phyloP scores from a whole-genome alignment of 2,329 filamentous ascomycete species.

The Diaporthe capsici region DNA sequence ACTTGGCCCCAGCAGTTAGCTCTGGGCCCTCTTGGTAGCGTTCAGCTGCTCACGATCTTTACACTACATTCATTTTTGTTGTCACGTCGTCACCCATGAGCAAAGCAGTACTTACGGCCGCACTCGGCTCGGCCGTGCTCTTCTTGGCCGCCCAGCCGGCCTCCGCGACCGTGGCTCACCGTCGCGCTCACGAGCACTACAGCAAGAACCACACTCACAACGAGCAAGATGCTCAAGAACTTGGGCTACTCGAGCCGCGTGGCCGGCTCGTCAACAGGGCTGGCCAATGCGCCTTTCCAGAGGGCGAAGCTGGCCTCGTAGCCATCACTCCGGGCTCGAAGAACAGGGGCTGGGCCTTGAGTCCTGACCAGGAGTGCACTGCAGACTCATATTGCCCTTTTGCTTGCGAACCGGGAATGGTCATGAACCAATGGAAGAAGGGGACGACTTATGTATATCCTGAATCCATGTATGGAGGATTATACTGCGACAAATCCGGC shows the following conservation, averaged over 20 bases:
- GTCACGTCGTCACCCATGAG: conserved; percentile 61
- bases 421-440: conserved; percentile 85
- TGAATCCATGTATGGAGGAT: conserved; percentile 81
- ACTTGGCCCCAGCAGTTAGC: not conserved
- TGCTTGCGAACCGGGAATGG: conserved; percentile 81
- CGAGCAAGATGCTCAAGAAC: conserved; percentile 17
- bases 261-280: conserved; percentile 63
- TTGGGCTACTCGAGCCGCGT: conserved; percentile 42
- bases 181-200: conserved; percentile 50
- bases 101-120: conserved; percentile 63
- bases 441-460: conserved; percentile 78
- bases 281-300: conserved; percentile 75
- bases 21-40: conserved; percentile 25
- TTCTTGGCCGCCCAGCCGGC: conserved; percentile 60
- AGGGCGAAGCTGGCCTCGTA: conserved; percentile 76
- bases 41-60: conserved; percentile 41
- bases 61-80: conserved; percentile 37
- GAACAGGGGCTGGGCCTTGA: conserved; percentile 87
- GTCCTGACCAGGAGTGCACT: conserved; percentile 78
- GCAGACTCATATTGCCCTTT: conserved; percentile 81
- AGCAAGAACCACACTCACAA: conserved; percentile 55
- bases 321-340: conserved; percentile 72
- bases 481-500: conserved; percentile 79
- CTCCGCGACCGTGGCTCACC: conserved; percentile 56
- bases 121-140: conserved; percentile 63